Conservation (phyloP, 2,329 filamentous ascomycete genomes). For the Aschersonia sp. region DNA sequence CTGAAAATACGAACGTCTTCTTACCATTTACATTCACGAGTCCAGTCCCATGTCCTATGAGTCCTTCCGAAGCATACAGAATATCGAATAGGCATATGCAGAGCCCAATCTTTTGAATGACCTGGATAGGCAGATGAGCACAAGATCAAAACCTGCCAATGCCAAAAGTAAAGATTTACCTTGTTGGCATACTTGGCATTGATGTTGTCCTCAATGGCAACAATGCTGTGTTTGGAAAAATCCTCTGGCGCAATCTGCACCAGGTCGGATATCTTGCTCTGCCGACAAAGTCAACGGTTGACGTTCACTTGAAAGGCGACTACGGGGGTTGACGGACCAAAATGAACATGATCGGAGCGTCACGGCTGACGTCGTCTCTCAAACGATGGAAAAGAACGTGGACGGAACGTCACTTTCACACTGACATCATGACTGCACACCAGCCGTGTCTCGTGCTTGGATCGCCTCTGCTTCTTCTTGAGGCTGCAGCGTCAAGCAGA, state of each 20-base stretch:
- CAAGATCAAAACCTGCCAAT: neutral
- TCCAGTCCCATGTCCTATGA: constrained; percentile 86
- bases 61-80: constrained; percentile 74
- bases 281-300: neutral
- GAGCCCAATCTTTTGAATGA: constrained; percentile 85
- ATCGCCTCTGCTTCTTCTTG: no score
- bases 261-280: constrained; percentile 91
- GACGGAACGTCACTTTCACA: no score
- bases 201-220: constrained; percentile 91
- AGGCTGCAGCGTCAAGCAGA: no score
- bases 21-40: constrained; percentile 87
- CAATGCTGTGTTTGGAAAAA: constrained; percentile 67
- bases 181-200: constrained; percentile 96
- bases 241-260: constrained; percentile 85
- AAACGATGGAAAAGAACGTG: no score
- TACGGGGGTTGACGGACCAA: constrained; percentile 18
- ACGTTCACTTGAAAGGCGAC: neutral
- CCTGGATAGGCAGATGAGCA: constrained; percentile 24
- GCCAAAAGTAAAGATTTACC: constrained; percentile 22
- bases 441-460: no score
- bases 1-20: constrained; percentile 3
- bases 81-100: constrained; percentile 91
- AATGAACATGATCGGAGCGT: constrained; percentile 29
- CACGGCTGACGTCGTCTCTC: no score
- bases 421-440: no score